Evolutionary conservation across 2,329 filamentous ascomycete species (phyloP), one percentile per base, ranked within the genome.

Genomic region (Penicillium sp.): DNA sequence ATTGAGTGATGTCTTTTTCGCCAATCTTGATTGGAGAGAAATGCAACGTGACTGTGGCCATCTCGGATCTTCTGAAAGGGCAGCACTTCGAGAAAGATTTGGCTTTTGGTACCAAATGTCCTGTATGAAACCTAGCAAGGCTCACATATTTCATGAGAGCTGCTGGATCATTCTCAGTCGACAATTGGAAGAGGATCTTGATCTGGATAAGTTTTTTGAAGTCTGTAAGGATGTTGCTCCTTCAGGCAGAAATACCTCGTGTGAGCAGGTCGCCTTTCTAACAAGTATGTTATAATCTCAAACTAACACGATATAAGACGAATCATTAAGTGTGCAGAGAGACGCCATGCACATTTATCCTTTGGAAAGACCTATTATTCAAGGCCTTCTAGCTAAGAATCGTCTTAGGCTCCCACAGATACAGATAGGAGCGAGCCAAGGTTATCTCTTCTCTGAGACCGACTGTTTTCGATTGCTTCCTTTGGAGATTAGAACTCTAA

Each of bases 161-260:
- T 62, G 60, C 35, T 60, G 57, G 53, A 45, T 15, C 17, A 15
- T 62, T 37, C 35, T 62, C 30, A 35, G 9, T 22, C 47, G n/a
- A 40, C 47, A 59, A 13, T 62, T 62, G 17, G 45, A 53, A 15
- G 38, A 49, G 4, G 53, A 62, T 5, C 17, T 60, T 5, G 49
- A 62, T 49, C 38, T 62, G 5, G 53, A 57, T 50, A 56, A 45
- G 17, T 53, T 60, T 49, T 60, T 62, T 28, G 56, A 57, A 40
- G 47, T 62, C 45, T 62, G 47, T 26, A 59, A 28, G 30, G 37
- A 56, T 1, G 51, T 45, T 33, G 37, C 56, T 45, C 19, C 10
- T 45, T 53, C 38, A 40, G 38, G 38, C 38, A 40, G 38, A 40
- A n/a, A 40, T 40, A 40, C 38, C 38, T 40, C 38, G 17, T 17